Evolutionary conservation across 1,284 basidiomycete species (phyloP).

Genomic region (Cryptococcus neoformans): DNA sequence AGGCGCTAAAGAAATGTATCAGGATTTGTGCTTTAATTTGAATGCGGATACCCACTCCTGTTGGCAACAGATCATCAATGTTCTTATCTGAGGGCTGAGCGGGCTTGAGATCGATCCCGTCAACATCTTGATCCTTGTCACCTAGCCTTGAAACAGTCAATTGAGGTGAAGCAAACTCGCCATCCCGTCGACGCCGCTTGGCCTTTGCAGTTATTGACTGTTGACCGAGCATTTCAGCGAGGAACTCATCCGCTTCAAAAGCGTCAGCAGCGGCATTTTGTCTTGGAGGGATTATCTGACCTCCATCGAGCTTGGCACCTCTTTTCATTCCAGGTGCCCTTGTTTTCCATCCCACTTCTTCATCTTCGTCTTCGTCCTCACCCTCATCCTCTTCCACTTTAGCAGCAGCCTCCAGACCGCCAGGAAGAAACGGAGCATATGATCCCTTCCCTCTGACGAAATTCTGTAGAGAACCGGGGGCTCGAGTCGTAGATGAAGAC

Average conservation of each 20-base stretch:
- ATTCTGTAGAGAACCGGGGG: slow-evolving; percentile 68
- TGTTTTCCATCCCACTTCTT: slow-evolving; percentile 48
- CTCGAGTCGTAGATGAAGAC: slow-evolving; percentile 78
- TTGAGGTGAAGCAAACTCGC: slow-evolving; percentile 28
- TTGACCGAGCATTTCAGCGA: slow-evolving; percentile 43
- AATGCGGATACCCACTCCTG: slow-evolving; percentile 58
- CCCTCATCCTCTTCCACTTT: slow-evolving; percentile 42
- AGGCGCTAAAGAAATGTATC: slow-evolving; percentile 31
- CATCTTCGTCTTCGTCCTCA: slow-evolving; percentile 36
- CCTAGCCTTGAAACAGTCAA: slow-evolving; percentile 35
- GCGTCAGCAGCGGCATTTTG: neutral
- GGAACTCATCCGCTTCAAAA: slow-evolving; percentile 40
- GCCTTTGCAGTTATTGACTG: slow-evolving; percentile 38
- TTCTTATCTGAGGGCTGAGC: slow-evolving; percentile 49
- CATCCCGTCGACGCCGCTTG: slow-evolving; percentile 31
- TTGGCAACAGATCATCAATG: slow-evolving; percentile 77
- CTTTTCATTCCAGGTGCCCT: slow-evolving; percentile 40
- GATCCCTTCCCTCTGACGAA: slow-evolving; percentile 93
- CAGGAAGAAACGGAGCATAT: slow-evolving; percentile 87
- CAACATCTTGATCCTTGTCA: slow-evolving; percentile 24
- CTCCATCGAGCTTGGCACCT: slow-evolving; percentile 41
- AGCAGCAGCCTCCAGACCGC: slow-evolving; percentile 59
- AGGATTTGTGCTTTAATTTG: slow-evolving; percentile 1
- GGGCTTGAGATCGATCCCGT: slow-evolving; percentile 9
- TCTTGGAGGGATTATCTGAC: slow-evolving; percentile 10